phyloP scores from a whole-genome alignment of 1,284 basidiomycete species.

The Boletus sp. region DNA sequence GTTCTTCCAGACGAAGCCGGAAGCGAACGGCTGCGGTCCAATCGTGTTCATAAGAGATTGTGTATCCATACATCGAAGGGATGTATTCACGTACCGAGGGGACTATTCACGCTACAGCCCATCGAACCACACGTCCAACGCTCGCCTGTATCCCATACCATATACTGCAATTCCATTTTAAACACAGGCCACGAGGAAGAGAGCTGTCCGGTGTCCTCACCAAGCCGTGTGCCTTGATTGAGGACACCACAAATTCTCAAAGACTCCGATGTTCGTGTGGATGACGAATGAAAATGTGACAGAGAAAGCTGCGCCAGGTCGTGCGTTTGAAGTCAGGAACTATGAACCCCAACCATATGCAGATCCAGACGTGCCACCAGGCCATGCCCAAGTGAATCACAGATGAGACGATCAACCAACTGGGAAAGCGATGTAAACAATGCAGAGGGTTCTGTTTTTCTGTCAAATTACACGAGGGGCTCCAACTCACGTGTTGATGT shows the following conservation, averaged over 20 bases:
- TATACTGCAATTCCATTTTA: conserved; percentile 45
- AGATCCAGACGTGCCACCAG: conserved; percentile 85
- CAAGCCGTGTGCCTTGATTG: conserved; percentile 78
- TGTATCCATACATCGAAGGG: neutral
- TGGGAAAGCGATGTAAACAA: conserved; percentile 30
- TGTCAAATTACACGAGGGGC: conserved; percentile 31
- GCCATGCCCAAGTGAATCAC: conserved; percentile 77
- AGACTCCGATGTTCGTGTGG: conserved; percentile 80
- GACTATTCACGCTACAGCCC: conserved; percentile 64
- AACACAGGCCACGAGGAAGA: conserved; percentile 25
- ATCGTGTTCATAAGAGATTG: conserved; percentile 14
- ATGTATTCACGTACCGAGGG: conserved; percentile 53
- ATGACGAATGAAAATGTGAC: conserved; percentile 82
- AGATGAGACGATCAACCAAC: conserved; percentile 77
- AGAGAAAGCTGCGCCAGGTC: conserved; percentile 79
- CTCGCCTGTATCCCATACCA: conserved; percentile 85
- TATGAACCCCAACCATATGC: conserved; percentile 82
- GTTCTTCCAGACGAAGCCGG: conserved; percentile 72
- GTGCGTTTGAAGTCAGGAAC: conserved; percentile 81
- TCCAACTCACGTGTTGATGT: conserved; percentile 71
- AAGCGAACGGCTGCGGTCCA: conserved; percentile 42
- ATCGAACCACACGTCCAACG: conserved; percentile 80
- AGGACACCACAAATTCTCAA: conserved; percentile 86
- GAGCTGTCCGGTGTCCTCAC: conserved; percentile 44
- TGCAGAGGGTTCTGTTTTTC: neutral